Conservation (phyloP, 192 early-diverging fungal genomes). For the Linnemannia hyalina region DNA sequence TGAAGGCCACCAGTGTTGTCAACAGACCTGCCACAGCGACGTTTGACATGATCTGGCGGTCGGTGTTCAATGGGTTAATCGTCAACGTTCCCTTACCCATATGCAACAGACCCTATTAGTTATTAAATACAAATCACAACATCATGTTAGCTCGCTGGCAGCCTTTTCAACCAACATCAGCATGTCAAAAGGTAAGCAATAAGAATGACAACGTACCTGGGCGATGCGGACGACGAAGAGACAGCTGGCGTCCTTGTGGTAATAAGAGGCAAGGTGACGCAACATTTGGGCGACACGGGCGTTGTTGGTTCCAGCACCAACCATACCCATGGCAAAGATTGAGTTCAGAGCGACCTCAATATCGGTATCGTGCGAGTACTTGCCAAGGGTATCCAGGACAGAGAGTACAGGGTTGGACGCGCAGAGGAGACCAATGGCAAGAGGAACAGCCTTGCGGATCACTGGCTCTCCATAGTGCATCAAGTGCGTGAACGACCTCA, state of each 20-base stretch:
- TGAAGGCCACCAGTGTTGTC: conserved; percentile 91
- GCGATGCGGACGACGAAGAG: conserved; percentile 90
- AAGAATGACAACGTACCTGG: conserved; percentile 61
- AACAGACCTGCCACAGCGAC: conserved; percentile 90
- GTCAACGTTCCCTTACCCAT: conserved; percentile 99
- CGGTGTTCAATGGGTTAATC: conserved; percentile 94
- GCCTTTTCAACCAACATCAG: background rate
- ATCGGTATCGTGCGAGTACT: conserved; percentile 99
- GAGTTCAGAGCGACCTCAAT: conserved; percentile 94
- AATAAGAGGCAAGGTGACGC: conserved; percentile 95
- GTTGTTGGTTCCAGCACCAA: conserved; percentile 99
- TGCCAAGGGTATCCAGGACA: conserved; percentile 95
- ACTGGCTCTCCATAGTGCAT: conserved; percentile 99
- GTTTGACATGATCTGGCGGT: conserved; percentile 92
- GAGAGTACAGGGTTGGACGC: conserved; percentile 95
- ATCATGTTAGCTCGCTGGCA: background rate
- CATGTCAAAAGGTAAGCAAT: background rate
- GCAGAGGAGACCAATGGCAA: conserved; percentile 95
- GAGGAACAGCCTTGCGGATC: conserved; percentile 93
- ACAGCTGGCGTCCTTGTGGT: conserved; percentile 93
- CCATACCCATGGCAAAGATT: conserved; percentile 98
- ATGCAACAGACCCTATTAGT: conserved; percentile 79
- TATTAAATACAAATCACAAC: background rate
- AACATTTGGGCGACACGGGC: conserved; percentile 98
- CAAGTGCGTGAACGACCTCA: conserved; percentile 96